Percentiles rank a stretch among this genome's conserved stretches.
Conservation (phyloP, 495 filamentous ascomycete genomes). For the Xylaria scruposa region DNA sequence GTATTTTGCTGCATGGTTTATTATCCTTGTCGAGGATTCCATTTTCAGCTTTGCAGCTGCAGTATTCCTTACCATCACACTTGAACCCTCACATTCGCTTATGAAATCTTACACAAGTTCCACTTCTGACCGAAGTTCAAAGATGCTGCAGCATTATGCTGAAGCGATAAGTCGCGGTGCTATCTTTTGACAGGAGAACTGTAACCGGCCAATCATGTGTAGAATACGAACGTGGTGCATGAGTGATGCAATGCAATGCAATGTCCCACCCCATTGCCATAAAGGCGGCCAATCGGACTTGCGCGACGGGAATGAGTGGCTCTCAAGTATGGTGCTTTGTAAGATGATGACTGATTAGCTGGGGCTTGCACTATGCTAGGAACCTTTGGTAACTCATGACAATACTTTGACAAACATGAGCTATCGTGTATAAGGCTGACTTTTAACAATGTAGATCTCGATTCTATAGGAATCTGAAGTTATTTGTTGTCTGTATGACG, state of each 20-base stretch:
- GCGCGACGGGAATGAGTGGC: neutral
- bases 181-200: neutral
- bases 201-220: neutral
- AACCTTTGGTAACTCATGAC: neutral
- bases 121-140: neutral
- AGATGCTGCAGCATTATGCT: neutral
- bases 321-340: constrained; percentile 4
- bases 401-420: constrained; percentile 8
- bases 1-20: neutral
- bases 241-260: constrained; percentile 14
- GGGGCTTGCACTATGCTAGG: neutral
- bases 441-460: constrained; percentile 1
- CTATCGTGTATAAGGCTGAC: neutral
- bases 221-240: no score
- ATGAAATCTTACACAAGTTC: neutral
- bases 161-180: neutral
- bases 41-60: neutral
- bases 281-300: neutral
- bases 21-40: neutral
- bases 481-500: neutral
- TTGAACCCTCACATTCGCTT: neutral
- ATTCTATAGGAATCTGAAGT: neutral
- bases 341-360: constrained; percentile 17
- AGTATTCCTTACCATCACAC: neutral
- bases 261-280: neutral